Evolutionary conservation across 495 filamentous ascomycete species (phyloP).

Genomic region (Letharia columbiana): DNA sequence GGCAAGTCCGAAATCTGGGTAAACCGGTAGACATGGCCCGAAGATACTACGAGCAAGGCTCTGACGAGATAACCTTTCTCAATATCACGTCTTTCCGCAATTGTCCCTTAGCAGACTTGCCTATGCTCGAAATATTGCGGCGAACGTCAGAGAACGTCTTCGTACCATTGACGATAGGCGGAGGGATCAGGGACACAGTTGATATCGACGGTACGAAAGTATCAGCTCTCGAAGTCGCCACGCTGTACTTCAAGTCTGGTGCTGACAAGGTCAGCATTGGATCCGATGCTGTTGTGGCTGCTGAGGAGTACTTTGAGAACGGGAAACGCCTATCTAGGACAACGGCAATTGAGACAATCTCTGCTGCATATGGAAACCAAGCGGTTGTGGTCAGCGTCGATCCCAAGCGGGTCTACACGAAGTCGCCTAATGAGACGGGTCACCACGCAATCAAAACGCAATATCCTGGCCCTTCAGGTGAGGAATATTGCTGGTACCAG

Average conservation of each 20-base stretch:
- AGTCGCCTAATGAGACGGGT: conserved; percentile 57
- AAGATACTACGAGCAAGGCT: conserved; percentile 92
- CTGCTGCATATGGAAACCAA: conserved; percentile 87
- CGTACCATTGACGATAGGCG: conserved; percentile 93
- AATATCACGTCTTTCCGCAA: conserved; percentile 98
- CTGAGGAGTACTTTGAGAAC: conserved; percentile 72
- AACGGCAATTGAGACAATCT: conserved; percentile 92
- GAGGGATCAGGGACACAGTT: conserved; percentile 83
- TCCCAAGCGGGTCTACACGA: conserved; percentile 81
- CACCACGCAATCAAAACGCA: conserved; percentile 72
- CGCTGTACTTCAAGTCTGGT: conserved; percentile 94
- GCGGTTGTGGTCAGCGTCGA: conserved; percentile 95
- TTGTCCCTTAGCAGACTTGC: conserved; percentile 81
- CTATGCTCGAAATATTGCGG: conserved; percentile 90
- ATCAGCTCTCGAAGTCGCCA: conserved; percentile 83
- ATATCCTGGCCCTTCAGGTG: conserved; percentile 62
- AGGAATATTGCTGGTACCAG: conserved; percentile 90
- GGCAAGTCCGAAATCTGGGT: conserved; percentile 82
- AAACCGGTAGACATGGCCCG: conserved; percentile 93
- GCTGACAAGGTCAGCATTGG: conserved; percentile 99
- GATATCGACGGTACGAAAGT: conserved; percentile 84
- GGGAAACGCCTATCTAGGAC: conserved; percentile 62
- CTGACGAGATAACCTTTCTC: conserved; percentile 92
- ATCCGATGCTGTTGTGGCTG: conserved; percentile 84
- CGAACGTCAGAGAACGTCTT: conserved; percentile 86